These are phyloP conservation scores for Musa acuminata DNA, from an alignment of 176 grass and related monocot genomes.

Conservation along the genomic window DNA sequence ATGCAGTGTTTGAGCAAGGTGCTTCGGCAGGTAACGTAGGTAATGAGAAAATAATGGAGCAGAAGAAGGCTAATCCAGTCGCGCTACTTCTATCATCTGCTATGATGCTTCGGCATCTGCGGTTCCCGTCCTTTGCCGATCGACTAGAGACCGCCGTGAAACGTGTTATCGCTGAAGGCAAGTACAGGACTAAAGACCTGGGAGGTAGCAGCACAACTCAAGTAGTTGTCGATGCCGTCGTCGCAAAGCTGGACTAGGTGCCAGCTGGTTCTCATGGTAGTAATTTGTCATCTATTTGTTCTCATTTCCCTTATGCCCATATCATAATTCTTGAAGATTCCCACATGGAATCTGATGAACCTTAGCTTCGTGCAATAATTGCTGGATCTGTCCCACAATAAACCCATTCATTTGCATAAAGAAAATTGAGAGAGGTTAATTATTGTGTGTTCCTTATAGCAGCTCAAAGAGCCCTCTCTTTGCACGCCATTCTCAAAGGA, in stretches of 20 bases:
- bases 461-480: background rate
- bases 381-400: too few species aligned
- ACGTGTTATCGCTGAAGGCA: slow-evolving; percentile 67
- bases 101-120: slow-evolving; percentile 96
- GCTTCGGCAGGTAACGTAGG: slow-evolving; percentile 87
- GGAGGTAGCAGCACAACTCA: slow-evolving; percentile 75
- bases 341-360: too few species aligned
- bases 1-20: slow-evolving; percentile 87
- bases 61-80: slow-evolving; percentile 83
- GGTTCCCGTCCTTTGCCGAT: slow-evolving; percentile 75
- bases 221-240: slow-evolving; percentile 72
- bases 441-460: too few species aligned
- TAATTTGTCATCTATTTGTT: too few species aligned
- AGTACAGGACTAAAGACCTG: slow-evolving; percentile 84
- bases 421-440: too few species aligned
- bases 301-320: too few species aligned
- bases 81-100: slow-evolving; percentile 85
- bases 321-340: too few species aligned
- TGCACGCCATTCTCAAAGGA: slow-evolving; percentile 38
- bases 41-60: slow-evolving; percentile 60
- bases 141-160: slow-evolving; percentile 70
- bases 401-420: too few species aligned
- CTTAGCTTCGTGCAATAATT: too few species aligned
- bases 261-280: too few species aligned
- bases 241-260: slow-evolving; percentile 46